Conservation (phyloP, 75 land plant genomes). For the Sequoia sempervirens region DNA sequence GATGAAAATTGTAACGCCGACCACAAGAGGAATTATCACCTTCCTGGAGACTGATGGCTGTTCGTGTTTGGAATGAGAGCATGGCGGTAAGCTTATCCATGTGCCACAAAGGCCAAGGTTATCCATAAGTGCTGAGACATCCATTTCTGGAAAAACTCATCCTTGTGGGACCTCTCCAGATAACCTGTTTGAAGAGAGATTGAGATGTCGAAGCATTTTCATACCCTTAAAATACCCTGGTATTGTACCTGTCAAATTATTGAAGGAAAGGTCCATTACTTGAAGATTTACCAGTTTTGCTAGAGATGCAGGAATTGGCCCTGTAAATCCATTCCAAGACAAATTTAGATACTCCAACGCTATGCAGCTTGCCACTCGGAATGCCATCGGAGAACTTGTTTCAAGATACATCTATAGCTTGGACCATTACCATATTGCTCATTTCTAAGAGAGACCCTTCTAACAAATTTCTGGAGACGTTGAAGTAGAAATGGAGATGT, state of each 20-base stretch:
- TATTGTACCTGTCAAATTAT: no score
- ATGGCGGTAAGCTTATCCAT: neutral
- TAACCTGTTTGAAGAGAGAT: no score
- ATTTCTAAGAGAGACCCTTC: no score
- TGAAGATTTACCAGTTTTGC: neutral
- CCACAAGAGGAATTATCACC: no score
- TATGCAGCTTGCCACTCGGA: neutral
- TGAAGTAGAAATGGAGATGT: no score
- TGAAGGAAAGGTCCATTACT: neutral
- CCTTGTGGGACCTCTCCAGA: conserved; percentile 1
- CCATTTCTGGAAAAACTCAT: neutral
- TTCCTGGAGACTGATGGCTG: no score
- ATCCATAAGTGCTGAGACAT: neutral
- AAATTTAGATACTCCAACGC: neutral
- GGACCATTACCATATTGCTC: neutral
- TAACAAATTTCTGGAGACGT: no score
- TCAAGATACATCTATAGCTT: neutral
- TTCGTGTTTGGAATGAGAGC: neutral
- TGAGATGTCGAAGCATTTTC: no score
- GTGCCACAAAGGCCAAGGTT: neutral
- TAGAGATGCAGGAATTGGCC: neutral
- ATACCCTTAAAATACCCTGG: no score
- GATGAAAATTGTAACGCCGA: no score
- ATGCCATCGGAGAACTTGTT: neutral
- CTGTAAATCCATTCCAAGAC: neutral